Evolutionary conservation across 2,329 filamentous ascomycete genomes (phyloP), one percentile per base, ranked within the genome.

Genomic region (Dendryphion nanum): DNA sequence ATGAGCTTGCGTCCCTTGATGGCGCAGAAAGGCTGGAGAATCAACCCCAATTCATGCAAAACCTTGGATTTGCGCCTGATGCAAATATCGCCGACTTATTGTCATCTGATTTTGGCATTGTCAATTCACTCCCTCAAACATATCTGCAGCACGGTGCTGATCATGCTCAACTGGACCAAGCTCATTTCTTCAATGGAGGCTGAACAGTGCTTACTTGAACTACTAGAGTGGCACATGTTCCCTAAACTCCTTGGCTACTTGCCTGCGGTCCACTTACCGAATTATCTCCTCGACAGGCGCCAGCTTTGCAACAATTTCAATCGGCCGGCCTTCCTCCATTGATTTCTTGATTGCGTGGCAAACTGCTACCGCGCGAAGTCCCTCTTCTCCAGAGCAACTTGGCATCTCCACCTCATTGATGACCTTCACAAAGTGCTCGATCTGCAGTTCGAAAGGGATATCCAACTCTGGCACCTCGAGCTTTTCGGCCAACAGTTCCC

Each of bases 31-130:
- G 68, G 23, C 63, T 77, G 30, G 75, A 78, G 18, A 70, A 73
- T 10, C 78, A 82, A 45, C 71, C 77, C 2, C 77, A 82, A 45
- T 83, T 84, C 50, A 82, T 84, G 79, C 73, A 78, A 30, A 84
- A 84, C 48, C 67, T 85, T 15, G 81, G 81, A 0, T 82, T 83
- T 55, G 78, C 75, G 2, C 80, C 81, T 0, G 80, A 80, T 18
- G 75, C 77, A 21, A 79, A 81, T 40, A 67, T 83, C 34, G 70
- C 73, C 0, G 78, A 81, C 46, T 70, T 79, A 40, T 59, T 70
- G 30, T 61, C 63, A 2, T 44, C 61, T 3, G 66, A 68, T 20
- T 71, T 71, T 39, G 66, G 69, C 41, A 64, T 68, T 18, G 66
- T 64, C 15, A 64, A 69, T 46, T 63, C 68, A 10, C 40, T 66